Evolutionary conservation across 2,329 filamentous ascomycete genomes (phyloP).

Genomic region (Fusarium bulbicola): DNA sequence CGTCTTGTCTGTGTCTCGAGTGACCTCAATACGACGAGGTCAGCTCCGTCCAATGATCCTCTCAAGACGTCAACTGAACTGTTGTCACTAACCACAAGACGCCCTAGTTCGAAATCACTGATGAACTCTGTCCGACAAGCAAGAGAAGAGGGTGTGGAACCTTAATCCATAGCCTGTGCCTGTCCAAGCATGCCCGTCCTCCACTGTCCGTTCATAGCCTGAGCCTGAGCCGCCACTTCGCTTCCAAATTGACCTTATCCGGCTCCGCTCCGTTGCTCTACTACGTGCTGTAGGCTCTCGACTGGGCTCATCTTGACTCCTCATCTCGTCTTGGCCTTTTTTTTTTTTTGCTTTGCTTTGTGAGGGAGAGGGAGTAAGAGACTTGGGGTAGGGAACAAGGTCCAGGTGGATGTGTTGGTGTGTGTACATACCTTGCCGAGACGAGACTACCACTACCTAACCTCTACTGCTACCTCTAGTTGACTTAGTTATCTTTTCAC

Average conservation of each 20-base stretch:
- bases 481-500: constrained; percentile 4
- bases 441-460: not conserved
- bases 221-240: constrained; percentile 35
- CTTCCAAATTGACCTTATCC: constrained; percentile 32
- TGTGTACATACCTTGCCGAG: constrained; percentile 2
- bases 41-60: constrained; percentile 10
- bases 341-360: not conserved
- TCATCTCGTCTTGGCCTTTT: constrained; percentile 5
- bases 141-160: constrained; percentile 40
- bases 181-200: not conserved
- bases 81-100: constrained; percentile 6
- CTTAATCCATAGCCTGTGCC: constrained; percentile 31
- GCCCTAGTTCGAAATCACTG: constrained; percentile 1
- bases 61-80: constrained; percentile 8
- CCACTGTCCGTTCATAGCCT: not conserved
- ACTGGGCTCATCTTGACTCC: not conserved
- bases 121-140: constrained; percentile 14
- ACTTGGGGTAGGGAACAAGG: constrained; percentile 13
- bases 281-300: not conserved
- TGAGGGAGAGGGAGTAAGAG: not conserved
- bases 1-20: not conserved
- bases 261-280: constrained; percentile 9
- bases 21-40: constrained; percentile 5
- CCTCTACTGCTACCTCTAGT: not conserved
- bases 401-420: constrained; percentile 21